Conservation (phyloP, 108 stramenopile species). For the Halocafeteria seosinensis region DNA sequence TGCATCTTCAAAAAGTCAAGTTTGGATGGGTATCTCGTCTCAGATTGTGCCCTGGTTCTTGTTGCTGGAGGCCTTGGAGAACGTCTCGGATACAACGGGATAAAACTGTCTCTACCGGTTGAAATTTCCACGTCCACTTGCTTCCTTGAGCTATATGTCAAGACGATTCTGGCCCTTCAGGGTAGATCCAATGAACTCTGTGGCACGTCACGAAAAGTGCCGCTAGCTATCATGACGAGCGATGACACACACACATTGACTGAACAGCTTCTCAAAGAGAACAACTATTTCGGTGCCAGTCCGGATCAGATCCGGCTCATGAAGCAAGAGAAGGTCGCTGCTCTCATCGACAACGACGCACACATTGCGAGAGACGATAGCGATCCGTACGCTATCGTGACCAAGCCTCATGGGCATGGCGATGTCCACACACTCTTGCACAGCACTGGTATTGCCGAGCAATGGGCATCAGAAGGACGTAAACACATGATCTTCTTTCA, state of each 20-base stretch:
- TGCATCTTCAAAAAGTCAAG: not conserved
- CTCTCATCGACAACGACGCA: slow-evolving; percentile 63
- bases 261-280: slow-evolving; percentile 55
- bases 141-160: slow-evolving; percentile 68
- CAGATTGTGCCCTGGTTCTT: slow-evolving; percentile 26
- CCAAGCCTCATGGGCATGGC: slow-evolving; percentile 98
- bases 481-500: slow-evolving; percentile 86
- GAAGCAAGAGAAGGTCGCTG: slow-evolving; percentile 88
- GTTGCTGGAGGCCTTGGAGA: slow-evolving; percentile 78
- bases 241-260: slow-evolving; percentile 88
- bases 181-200: slow-evolving; percentile 42
- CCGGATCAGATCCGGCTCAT: slow-evolving; percentile 72
- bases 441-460: slow-evolving; percentile 55
- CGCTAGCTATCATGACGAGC: slow-evolving; percentile 91
- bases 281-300: slow-evolving; percentile 74
- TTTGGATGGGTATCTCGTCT: not conserved
- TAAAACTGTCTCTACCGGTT: slow-evolving; percentile 79
- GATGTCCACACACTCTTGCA: slow-evolving; percentile 86
- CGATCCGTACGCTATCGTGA: slow-evolving; percentile 58
- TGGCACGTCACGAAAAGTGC: slow-evolving; percentile 51
- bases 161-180: slow-evolving; percentile 79
- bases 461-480: slow-evolving; percentile 60
- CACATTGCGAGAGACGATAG: slow-evolving; percentile 60
- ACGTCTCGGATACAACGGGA: slow-evolving; percentile 77
- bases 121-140: slow-evolving; percentile 60